Conservation (phyloP, 768 basidiomycete species). For the Tylopilus felleus region DNA sequence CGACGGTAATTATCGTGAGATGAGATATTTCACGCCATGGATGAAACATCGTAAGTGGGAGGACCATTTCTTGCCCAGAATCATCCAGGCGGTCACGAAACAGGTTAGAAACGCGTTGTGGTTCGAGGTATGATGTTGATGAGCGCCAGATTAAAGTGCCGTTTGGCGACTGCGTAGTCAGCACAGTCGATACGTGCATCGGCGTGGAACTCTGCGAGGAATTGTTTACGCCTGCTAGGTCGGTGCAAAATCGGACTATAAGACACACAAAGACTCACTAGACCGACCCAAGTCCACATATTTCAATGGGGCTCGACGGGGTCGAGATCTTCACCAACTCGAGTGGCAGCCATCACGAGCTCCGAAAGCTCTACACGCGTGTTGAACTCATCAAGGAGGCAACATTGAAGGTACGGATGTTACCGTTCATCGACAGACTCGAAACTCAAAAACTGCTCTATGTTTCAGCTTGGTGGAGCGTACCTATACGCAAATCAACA, state of each 20-base stretch:
- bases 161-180: slow-evolving; percentile 93
- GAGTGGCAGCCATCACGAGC: slow-evolving; percentile 96
- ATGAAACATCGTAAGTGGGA: slow-evolving; percentile 84
- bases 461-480: slow-evolving; percentile 80
- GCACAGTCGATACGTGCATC: slow-evolving; percentile 92
- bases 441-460: background rate
- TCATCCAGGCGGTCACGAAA: slow-evolving; percentile 83
- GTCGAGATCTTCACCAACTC: slow-evolving; percentile 99
- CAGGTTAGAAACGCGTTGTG: slow-evolving; percentile 51
- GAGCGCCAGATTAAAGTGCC: slow-evolving; percentile 74
- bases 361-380: slow-evolving; percentile 89
- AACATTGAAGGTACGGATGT: slow-evolving; percentile 70
- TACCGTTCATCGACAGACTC: background rate
- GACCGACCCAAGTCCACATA: slow-evolving; percentile 71
- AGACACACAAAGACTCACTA: background rate
- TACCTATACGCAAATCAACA: slow-evolving; percentile 99
- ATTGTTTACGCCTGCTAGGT: slow-evolving; percentile 95
- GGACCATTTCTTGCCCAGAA: slow-evolving; percentile 87
- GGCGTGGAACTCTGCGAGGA: slow-evolving; percentile 98
- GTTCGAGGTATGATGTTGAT: background rate
- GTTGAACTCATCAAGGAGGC: slow-evolving; percentile 97
- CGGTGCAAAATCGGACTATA: background rate
- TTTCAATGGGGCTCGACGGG: slow-evolving; percentile 95
- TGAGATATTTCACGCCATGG: slow-evolving; percentile 95
- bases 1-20: slow-evolving; percentile 93